Percentiles rank a stretch among this genome's conserved stretches.
Conservation (phyloP, 345 rosid genomes). For the Salix purpurea region DNA sequence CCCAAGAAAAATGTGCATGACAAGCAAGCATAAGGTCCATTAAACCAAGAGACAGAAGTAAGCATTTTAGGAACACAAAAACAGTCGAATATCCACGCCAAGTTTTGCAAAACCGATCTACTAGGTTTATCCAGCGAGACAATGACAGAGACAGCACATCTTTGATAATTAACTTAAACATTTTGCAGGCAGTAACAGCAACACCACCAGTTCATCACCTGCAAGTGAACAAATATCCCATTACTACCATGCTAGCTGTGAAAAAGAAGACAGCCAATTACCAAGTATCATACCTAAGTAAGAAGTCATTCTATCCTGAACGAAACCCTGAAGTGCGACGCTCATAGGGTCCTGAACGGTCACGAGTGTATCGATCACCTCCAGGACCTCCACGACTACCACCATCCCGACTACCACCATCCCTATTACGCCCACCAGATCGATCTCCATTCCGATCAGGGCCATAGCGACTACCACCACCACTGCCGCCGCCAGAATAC, state of each 20-base stretch:
- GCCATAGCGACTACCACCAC: constrained; percentile 62
- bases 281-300: constrained; percentile 23
- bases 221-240: constrained; percentile 12
- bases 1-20: constrained; percentile 37
- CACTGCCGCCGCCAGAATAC: constrained; percentile 43
- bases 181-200: constrained; percentile 21
- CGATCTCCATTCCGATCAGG: constrained; percentile 82
- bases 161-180: constrained; percentile 22
- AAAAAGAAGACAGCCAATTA: constrained; percentile 6
- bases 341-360: constrained; percentile 77
- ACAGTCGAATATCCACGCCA: constrained; percentile 35
- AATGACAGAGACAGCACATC: constrained; percentile 25
- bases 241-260: constrained; percentile 7
- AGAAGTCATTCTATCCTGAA: constrained; percentile 29
- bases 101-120: constrained; percentile 36
- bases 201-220: constrained; percentile 25
- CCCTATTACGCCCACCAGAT: constrained; percentile 64
- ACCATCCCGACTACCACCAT: constrained; percentile 60
- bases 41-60: constrained; percentile 37
- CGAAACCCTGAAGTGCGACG: constrained; percentile 62
- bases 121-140: constrained; percentile 35
- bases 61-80: constrained; percentile 43
- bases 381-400: constrained; percentile 72
- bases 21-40: constrained; percentile 46
- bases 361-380: constrained; percentile 70